Conservation (phyloP, 2,329 filamentous ascomycete species). For the Thermoascus crustaceus region DNA sequence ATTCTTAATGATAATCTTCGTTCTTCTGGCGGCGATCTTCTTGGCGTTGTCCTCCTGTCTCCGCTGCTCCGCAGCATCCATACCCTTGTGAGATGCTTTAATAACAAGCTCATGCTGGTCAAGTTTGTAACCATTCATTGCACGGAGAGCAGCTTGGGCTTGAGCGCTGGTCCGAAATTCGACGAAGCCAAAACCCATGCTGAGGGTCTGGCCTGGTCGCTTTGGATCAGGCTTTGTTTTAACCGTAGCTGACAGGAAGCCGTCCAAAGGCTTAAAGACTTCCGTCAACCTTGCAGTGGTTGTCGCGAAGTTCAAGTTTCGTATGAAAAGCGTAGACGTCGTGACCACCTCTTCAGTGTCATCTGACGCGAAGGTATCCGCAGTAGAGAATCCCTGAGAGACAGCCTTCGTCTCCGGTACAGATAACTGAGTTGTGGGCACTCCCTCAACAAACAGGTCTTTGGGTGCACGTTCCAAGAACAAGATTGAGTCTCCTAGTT, state of each 20-base stretch:
- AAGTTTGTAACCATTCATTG: slow-evolving; percentile 85
- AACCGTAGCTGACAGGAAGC: slow-evolving; percentile 80
- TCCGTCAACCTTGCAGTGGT: slow-evolving; percentile 68
- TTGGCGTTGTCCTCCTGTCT: slow-evolving; percentile 74
- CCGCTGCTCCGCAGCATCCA: slow-evolving; percentile 80
- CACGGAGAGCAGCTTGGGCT: slow-evolving; percentile 68
- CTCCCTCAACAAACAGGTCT: slow-evolving; percentile 58
- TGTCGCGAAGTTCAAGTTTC: slow-evolving; percentile 89
- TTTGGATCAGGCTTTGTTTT: slow-evolving; percentile 94
- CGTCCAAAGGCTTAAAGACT: slow-evolving; percentile 71
- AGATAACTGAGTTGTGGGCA: slow-evolving; percentile 24
- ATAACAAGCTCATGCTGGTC: slow-evolving; percentile 80
- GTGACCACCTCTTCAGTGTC: slow-evolving; percentile 39
- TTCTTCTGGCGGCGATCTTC: slow-evolving; percentile 66
- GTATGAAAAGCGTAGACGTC: slow-evolving; percentile 80
- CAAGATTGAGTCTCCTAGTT: slow-evolving; percentile 81
- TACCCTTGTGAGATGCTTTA: slow-evolving; percentile 76
- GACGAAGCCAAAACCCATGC: slow-evolving; percentile 95
- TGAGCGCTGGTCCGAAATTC: slow-evolving; percentile 74
- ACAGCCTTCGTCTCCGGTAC: slow-evolving; percentile 23
- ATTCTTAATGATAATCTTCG: slow-evolving; percentile 97
- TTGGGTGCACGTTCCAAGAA: slow-evolving; percentile 92
- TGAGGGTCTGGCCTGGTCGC: slow-evolving; percentile 75
- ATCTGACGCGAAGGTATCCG: slow-evolving; percentile 36
- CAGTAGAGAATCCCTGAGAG: slow-evolving; percentile 34